phyloP scores from a whole-genome alignment of 768 basidiomycete genomes.

The Trametopsis cervina region DNA sequence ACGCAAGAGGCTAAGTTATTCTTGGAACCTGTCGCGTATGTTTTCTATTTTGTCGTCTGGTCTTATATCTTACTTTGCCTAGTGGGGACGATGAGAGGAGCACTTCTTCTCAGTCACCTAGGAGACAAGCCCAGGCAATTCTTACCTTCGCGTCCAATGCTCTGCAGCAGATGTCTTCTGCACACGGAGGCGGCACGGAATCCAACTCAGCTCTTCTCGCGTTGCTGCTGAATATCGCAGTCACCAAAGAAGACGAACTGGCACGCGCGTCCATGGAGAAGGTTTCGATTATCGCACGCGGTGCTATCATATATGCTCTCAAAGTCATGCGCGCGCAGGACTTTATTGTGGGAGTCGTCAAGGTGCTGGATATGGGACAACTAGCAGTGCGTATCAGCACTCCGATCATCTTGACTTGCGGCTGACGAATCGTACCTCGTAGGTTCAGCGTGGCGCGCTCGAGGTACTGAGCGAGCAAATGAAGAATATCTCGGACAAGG shows the following conservation, averaged over 20 bases:
- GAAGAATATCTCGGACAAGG: conserved; percentile 45
- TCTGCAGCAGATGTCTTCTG: conserved; percentile 30
- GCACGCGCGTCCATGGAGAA: conserved; percentile 23
- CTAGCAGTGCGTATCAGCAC: conserved; percentile 34
- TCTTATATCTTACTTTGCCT: neutral
- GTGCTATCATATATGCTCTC: conserved; percentile 47
- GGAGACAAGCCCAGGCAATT: conserved; percentile 61
- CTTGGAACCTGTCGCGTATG: conserved; percentile 52
- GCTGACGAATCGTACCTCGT: neutral
- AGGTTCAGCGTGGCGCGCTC: conserved; percentile 67
- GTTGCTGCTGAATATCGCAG: conserved; percentile 15
- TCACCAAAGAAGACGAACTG: conserved; percentile 5
- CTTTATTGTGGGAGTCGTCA: conserved; percentile 53
- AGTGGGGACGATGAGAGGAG: conserved; percentile 56
- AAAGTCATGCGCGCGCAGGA: conserved; percentile 61
- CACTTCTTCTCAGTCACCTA: conserved; percentile 36
- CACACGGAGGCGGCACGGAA: conserved; percentile 24
- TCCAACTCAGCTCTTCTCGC: conserved; percentile 43
- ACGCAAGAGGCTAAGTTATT: conserved; percentile 33
- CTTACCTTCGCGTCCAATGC: conserved; percentile 56
- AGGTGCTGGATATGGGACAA: conserved; percentile 45
- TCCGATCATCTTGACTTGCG: neutral
- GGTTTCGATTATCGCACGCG: conserved; percentile 40
- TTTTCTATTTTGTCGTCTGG: neutral
- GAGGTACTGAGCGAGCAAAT: conserved; percentile 64